phyloP scores from a whole-genome alignment of 805 yeast species.

The Barnettozyma vustinii region DNA sequence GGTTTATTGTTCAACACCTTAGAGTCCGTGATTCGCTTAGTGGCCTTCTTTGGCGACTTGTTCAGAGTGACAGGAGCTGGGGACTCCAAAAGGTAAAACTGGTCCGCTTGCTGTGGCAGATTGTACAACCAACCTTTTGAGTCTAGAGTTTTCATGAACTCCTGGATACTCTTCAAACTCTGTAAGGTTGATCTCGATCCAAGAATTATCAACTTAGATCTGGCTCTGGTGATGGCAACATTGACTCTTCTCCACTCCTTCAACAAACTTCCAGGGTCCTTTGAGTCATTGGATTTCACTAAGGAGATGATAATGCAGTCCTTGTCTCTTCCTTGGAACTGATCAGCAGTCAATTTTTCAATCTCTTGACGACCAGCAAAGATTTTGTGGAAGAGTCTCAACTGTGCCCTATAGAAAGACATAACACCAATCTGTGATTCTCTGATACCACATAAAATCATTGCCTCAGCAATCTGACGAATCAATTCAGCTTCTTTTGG shows the following conservation, averaged over 20 bases:
- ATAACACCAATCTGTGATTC: constrained; percentile 72
- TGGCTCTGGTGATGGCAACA: constrained; percentile 91
- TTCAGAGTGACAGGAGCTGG: constrained; percentile 1
- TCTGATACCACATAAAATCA: constrained; percentile 54
- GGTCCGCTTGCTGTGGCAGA: constrained; percentile 36
- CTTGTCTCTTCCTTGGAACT: constrained; percentile 94
- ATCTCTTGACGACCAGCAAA: constrained; percentile 36
- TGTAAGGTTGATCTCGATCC: constrained; percentile 70
- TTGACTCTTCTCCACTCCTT: constrained; percentile 89
- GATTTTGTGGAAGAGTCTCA: constrained; percentile 38
- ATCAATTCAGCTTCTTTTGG: constrained; percentile 65
- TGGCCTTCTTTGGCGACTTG: constrained; percentile 1
- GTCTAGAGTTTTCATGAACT: constrained; percentile 55
- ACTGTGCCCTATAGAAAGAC: constrained; percentile 83
- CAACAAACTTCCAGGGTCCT: constrained; percentile 68
- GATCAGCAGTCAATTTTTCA: constrained; percentile 90
- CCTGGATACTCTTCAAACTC: constrained; percentile 45
- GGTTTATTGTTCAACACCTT: constrained; percentile 14
- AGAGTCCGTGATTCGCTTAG: constrained; percentile 7
- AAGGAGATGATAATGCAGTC: constrained; percentile 85
- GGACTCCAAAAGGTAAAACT: constrained; percentile 4
- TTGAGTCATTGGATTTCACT: constrained; percentile 70
- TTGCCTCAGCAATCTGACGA: constrained; percentile 52
- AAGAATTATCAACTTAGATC: constrained; percentile 71
- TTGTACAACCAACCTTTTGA: constrained; percentile 59